phyloP scores from a whole-genome alignment of 352 stramenopile genomes.

The Thalassiosira mediterranea region DNA sequence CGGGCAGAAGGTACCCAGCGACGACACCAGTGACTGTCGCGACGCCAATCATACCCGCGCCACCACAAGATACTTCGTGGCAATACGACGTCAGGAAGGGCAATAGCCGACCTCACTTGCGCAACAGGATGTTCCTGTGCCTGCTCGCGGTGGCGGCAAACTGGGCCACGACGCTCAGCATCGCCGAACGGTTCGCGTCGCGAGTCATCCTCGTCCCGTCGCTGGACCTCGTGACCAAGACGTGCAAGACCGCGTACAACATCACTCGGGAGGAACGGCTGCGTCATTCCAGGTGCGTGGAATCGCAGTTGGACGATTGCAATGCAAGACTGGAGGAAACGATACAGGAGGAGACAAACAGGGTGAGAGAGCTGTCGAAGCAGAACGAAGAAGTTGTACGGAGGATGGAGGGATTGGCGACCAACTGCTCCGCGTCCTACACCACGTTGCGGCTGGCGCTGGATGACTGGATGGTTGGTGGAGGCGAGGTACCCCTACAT shows the following conservation, averaged over 20 bases:
- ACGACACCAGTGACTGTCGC: slow-evolving; percentile 15
- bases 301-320: slow-evolving; percentile 39
- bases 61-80: not conserved
- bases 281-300: slow-evolving; percentile 43
- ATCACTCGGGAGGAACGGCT: slow-evolving; percentile 34
- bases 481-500: slow-evolving; percentile 32
- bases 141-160: slow-evolving; percentile 37
- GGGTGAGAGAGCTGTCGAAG: slow-evolving; percentile 19
- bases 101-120: slow-evolving; percentile 23
- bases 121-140: slow-evolving; percentile 48
- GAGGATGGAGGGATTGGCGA: slow-evolving; percentile 21
- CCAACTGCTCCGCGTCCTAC: slow-evolving; percentile 45
- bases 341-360: slow-evolving; percentile 27
- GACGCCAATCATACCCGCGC: not conserved
- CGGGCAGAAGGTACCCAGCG: not conserved
- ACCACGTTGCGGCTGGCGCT: slow-evolving; percentile 43
- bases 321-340: slow-evolving; percentile 32
- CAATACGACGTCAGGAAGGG: not conserved
- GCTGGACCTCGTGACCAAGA: slow-evolving; percentile 30
- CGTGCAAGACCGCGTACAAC: slow-evolving; percentile 31
- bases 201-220: slow-evolving; percentile 33
- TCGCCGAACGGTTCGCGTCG: slow-evolving; percentile 41
- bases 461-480: slow-evolving; percentile 43
- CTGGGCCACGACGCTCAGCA: slow-evolving; percentile 42
- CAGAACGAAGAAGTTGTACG: slow-evolving; percentile 43